Evolutionary conservation across 2,329 filamentous ascomycete genomes (phyloP).

Genomic region (Aureobasidium sp.): DNA sequence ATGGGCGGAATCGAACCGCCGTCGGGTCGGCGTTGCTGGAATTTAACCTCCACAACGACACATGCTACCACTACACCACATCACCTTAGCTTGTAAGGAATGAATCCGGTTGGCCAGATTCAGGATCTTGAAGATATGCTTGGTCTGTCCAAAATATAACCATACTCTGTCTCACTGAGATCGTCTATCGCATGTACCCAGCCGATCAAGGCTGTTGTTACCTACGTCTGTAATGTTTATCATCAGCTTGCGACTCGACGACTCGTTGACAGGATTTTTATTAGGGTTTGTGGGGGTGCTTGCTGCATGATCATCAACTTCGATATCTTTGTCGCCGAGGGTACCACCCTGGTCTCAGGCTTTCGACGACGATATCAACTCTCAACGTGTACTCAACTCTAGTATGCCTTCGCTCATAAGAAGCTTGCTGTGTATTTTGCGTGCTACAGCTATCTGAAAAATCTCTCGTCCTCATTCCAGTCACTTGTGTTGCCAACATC

Average conservation of each 20-base stretch:
- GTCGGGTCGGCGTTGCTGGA: conserved; percentile 4
- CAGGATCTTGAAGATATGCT: background rate
- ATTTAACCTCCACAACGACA: conserved; percentile 1
- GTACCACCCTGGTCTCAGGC: background rate
- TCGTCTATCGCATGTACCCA: too few relatives aligned
- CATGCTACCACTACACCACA: conserved; percentile 9
- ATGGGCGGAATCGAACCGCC: conserved; percentile 7
- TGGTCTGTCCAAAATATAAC: background rate
- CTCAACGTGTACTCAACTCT: background rate
- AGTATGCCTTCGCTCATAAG: background rate
- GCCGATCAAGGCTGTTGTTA: too few relatives aligned
- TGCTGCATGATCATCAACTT: background rate
- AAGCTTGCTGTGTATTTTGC: background rate
- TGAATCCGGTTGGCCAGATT: conserved; percentile 5
- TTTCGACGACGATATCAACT: background rate
- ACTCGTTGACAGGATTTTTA: background rate
- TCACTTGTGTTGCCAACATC: too few relatives aligned
- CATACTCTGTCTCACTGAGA: background rate
- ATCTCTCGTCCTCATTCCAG: too few relatives aligned
- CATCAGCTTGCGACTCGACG: background rate
- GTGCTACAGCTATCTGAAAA: too few relatives aligned
- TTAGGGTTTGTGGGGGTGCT: background rate
- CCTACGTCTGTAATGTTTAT: too few relatives aligned
- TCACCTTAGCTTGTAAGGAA: conserved; percentile 1
- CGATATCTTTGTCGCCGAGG: background rate